Percentiles rank a stretch among this genome's conserved stretches.
Evolutionary conservation across 2,329 filamentous ascomycete genomes (phyloP).

Genomic region (Exophiala calicioides): DNA sequence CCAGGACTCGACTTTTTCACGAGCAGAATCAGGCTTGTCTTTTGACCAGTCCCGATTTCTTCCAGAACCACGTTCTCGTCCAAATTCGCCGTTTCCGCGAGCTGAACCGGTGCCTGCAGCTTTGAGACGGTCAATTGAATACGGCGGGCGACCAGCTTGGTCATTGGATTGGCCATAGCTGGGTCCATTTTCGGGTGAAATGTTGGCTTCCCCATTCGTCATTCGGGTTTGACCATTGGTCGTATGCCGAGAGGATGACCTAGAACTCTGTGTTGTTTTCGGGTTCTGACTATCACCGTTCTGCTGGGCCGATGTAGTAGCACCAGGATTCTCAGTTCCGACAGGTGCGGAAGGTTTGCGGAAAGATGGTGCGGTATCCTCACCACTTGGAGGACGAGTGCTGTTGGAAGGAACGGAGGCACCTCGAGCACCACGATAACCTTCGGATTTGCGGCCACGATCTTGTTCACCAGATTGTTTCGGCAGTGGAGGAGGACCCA

Average conservation of each 20-base stretch:
- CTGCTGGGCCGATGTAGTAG: slow-evolving; percentile 2
- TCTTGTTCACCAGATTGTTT: slow-evolving; percentile 29
- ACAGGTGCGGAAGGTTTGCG: slow-evolving; percentile 35
- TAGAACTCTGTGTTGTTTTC: slow-evolving; percentile 20
- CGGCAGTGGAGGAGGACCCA: slow-evolving; percentile 32
- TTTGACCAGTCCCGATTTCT: slow-evolving; percentile 32
- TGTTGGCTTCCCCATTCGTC: slow-evolving; percentile 14
- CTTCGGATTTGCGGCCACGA: slow-evolving; percentile 27
- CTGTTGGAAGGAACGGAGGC: slow-evolving; percentile 43
- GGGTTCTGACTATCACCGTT: slow-evolving; percentile 10
- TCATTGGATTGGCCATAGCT: slow-evolving; percentile 13
- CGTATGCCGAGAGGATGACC: slow-evolving; percentile 30
- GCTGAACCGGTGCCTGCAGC: slow-evolving; percentile 6
- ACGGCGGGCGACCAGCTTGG: slow-evolving; percentile 10
- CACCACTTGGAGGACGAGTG: slow-evolving; percentile 40
- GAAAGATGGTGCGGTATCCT: slow-evolving; percentile 35
- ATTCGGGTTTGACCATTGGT: slow-evolving; percentile 8
- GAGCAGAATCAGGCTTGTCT: slow-evolving; percentile 35
- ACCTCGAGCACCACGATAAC: slow-evolving; percentile 38
- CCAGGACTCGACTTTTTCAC: slow-evolving; percentile 33
- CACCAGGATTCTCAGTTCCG: slow-evolving; percentile 1
- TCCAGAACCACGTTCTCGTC: slow-evolving; percentile 18
- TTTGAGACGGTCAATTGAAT: slow-evolving; percentile 19
- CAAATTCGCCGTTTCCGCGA: slow-evolving; percentile 20
- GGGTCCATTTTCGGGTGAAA: slow-evolving; percentile 8